Base-by-base conservation (phyloP, 345 rosid species). In the Murraya paniculata region DNA sequence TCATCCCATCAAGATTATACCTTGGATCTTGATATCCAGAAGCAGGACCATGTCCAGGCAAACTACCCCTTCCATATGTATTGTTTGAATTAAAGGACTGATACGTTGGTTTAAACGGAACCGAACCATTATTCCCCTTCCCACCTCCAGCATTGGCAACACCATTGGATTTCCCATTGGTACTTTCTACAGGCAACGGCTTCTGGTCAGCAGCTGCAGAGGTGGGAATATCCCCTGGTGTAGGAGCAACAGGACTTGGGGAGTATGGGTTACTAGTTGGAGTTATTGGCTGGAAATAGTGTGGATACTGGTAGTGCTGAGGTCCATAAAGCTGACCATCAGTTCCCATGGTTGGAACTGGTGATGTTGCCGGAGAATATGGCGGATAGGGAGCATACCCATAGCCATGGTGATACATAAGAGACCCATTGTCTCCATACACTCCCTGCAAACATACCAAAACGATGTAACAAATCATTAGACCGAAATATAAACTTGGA, bases 291-390 rank as follows among this genome's bases (percentile, higher is more conserved):
- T 87, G 94, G 76, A 90, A 91, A 81, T 81, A 93, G 69, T 83
- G 79, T 64, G 98, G 98, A 85, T 95, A 95, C 85, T 95, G 97
- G 75, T 95, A 95, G 72, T 95, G 95, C 84, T 93, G 98, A 71
- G 91, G 91, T 39, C 90, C 98, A 85, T 92, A 93, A 21, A 91
- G 65, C 79, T 91, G 98, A 71, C 89, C 92, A 77, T 93, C 98
- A 76, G 88, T 91, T 33, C 94, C 97, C 85, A 90, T 30, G 62
- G 91, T 83, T 36, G 98, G 98, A 78, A 87, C 95, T 1, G 95
- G 95, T 9, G 97, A 87, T 73, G 84, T 80, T 48, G 97, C 94
- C 0, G 97, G 98, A n/a, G 98, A 93, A 81, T 93, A 95, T 36
- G 98, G 98, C 3, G 76, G 87, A 82, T 87, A 95, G 0, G 94